These are phyloP conservation scores for Dactylis glomerata DNA, from an alignment of 176 grass and related monocot genomes.

Conservation along the genomic window DNA sequence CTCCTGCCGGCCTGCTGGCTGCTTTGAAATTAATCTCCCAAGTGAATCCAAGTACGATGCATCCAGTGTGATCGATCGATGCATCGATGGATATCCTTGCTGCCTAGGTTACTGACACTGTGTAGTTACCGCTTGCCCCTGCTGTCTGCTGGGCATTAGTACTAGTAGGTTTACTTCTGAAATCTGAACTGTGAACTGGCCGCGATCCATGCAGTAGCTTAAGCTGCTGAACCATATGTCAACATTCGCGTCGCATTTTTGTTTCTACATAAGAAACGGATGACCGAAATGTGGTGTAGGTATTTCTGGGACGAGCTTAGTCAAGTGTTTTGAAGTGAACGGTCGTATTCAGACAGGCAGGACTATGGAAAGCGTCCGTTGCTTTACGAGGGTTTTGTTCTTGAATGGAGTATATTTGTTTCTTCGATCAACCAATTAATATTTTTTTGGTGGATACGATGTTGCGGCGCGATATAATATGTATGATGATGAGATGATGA, in stretches of 20 bases:
- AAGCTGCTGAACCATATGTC: too few species aligned
- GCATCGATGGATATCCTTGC: not conserved
- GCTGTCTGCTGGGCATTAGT: not conserved
- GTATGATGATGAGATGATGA: not conserved
- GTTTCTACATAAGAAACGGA: too few species aligned
- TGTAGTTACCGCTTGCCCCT: not conserved
- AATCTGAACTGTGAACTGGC: too few species aligned
- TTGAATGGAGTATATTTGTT: not conserved
- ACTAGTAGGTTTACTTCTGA: too few species aligned
- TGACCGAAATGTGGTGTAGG: too few species aligned
- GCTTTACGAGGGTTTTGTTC: not conserved
- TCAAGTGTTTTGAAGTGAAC: too few species aligned
- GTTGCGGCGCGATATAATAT: not conserved
- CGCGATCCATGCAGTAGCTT: too few species aligned
- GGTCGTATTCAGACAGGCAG: too few species aligned
- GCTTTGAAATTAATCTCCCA: not conserved
- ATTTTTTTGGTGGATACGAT: not conserved
- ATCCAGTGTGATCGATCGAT: not conserved
- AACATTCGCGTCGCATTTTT: too few species aligned
- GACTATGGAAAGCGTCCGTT: too few species aligned
- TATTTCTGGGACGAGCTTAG: too few species aligned
- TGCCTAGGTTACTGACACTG: not conserved
- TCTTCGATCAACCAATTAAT: not conserved
- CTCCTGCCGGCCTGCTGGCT: not conserved
- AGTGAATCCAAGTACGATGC: conserved; percentile 3